Base-by-base conservation (phyloP, 345 rosid genomes). In the Dovyalis caffra region DNA sequence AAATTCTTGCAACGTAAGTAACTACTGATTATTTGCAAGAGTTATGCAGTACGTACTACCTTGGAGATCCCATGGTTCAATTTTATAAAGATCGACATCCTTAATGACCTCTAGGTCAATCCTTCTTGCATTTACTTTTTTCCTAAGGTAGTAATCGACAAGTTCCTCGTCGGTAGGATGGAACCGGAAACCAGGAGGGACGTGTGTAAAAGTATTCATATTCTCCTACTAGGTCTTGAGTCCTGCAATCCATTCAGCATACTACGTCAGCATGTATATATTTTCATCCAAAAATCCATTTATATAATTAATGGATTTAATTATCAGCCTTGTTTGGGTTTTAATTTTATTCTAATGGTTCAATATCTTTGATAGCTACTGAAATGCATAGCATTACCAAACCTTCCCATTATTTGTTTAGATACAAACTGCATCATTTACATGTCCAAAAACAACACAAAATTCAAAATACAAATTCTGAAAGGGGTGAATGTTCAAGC, bases 1-100 rank as follows among this genome's bases (percentile, higher is more conserved):
- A 6, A 25, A 51, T 8, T 49, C 28, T 23, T 37, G 16, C 40
- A 11, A 20, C 49, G 18, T 25, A 8, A 38, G 14, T 21, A 58
- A 16, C 28, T 25, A 15, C 8, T 25, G 0, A n/a, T 11, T 56
- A 38, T 25, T 21, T 64, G 1, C 25, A 18, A 43, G 29, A 51
- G 7, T 49, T 11, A 7, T 16, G 9, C 32, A n/a, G 12, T 35
- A 37, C 10, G 12, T 35, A 37, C 10, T 66, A 82, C 85, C 85
- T 82, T 78, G 82, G 33, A 82, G 81, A 72, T 82, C 85, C 85
- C 85, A 82, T 11, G 85, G 85, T 72, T 82, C 85, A 10, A 82
- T 78, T 65, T 72, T 82, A 38, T 82, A 78, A 51, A 82, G 85
- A 16, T 82, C 85, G 66, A 82, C 82, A 47, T 82, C 85, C 23